phyloP scores from a whole-genome alignment of 192 early-diverging fungal species.

The Cladochytrium replicatum region DNA sequence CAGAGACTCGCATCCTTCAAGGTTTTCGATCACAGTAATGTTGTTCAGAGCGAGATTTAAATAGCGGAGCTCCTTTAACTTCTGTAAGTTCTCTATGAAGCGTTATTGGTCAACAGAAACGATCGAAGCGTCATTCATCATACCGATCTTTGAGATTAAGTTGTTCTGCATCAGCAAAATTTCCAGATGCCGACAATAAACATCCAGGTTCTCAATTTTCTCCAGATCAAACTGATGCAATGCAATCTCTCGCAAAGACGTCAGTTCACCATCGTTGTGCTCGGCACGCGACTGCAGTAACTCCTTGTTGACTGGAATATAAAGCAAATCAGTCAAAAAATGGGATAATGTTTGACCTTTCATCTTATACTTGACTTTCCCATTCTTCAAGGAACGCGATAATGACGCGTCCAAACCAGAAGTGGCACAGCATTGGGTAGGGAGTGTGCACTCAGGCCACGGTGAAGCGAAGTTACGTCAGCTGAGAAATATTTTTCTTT shows the following conservation, averaged over 20 bases:
- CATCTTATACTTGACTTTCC: too few species aligned
- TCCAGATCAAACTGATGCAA: constrained; percentile 56
- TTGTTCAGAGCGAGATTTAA: constrained; percentile 53
- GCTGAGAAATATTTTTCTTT: too few species aligned
- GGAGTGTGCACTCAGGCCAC: too few species aligned
- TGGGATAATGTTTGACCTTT: too few species aligned
- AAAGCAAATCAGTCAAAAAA: too few species aligned
- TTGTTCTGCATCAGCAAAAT: constrained; percentile 51
- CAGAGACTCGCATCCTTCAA: constrained; percentile 46
- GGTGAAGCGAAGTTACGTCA: too few species aligned
- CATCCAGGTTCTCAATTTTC: constrained; percentile 52
- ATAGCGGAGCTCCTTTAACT: constrained; percentile 46
- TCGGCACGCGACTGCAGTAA: constrained; percentile 42
- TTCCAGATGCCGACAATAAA: constrained; percentile 46
- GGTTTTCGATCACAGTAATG: constrained; percentile 42
- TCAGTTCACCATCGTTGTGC: constrained; percentile 53
- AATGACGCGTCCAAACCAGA: too few species aligned
- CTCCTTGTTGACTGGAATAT: constrained; percentile 35
- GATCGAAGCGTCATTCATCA: not conserved
- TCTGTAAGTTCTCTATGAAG: constrained; percentile 38
- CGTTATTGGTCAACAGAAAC: not conserved
- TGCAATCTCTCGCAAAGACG: constrained; percentile 42
- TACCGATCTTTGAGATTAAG: constrained; percentile 47
- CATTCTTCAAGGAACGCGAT: too few species aligned
- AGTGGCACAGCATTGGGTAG: too few species aligned